Conservation (phyloP, 495 filamentous ascomycete genomes). For the Daldinia caldariorum region DNA sequence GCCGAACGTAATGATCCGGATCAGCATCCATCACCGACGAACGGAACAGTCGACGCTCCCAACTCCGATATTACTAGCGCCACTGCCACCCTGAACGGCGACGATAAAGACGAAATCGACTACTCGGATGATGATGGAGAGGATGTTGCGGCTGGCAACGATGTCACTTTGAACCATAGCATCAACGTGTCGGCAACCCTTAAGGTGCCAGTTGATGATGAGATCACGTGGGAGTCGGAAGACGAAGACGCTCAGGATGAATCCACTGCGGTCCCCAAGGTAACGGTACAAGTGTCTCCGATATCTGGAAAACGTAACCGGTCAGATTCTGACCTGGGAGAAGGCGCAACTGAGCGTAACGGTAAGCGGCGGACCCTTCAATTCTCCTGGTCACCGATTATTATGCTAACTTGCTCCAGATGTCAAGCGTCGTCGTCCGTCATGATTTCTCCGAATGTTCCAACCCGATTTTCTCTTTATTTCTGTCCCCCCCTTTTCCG, state of each 20-base stretch:
- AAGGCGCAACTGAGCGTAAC: slow-evolving; percentile 46
- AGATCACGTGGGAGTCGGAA: slow-evolving; percentile 58
- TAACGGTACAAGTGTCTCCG: slow-evolving; percentile 49
- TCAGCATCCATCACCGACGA: slow-evolving; percentile 24
- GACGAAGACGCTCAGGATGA: slow-evolving; percentile 52
- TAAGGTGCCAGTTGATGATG: slow-evolving; percentile 45
- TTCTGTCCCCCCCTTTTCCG: slow-evolving; percentile 11
- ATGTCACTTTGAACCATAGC: slow-evolving; percentile 26
- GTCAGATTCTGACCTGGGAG: slow-evolving; percentile 40
- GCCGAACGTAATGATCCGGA: slow-evolving; percentile 12
- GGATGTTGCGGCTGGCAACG: slow-evolving; percentile 19
- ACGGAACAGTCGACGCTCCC: slow-evolving; percentile 23
- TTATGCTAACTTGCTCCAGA: slow-evolving; percentile 51
- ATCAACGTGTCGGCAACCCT: slow-evolving; percentile 11
- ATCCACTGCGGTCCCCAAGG: slow-evolving; percentile 22
- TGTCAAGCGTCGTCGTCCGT: slow-evolving; percentile 61
- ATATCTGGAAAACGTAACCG: slow-evolving; percentile 41
- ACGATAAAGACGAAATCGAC: slow-evolving; percentile 57
- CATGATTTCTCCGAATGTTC: slow-evolving; percentile 44
- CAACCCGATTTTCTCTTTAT: slow-evolving; percentile 25
- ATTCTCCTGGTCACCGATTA: background rate
- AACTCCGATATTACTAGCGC: slow-evolving; percentile 51
- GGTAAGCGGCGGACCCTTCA: slow-evolving; percentile 49
- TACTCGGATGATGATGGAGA: slow-evolving; percentile 55
- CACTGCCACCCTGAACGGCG: slow-evolving; percentile 55